Evolutionary conservation across 805 yeast genomes (phyloP).

Genomic region (Gaillardinia entomophila): DNA sequence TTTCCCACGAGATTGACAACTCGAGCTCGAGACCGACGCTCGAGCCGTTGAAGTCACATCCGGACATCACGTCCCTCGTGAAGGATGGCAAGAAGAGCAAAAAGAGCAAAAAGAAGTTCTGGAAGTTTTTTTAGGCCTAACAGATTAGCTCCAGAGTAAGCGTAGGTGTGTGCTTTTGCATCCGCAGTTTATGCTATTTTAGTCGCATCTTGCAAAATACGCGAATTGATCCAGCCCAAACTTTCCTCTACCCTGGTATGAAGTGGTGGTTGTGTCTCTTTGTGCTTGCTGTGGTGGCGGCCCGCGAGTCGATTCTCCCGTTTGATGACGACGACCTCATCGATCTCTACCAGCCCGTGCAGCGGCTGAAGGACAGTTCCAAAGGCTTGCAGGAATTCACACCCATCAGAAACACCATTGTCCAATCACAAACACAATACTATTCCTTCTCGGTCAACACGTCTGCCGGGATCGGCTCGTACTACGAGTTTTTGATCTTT

Average conservation of each 20-base stretch:
- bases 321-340: background rate
- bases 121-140: too few species aligned
- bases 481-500: conserved; percentile 43
- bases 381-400: conserved; percentile 30
- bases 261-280: too few species aligned
- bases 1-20: conserved; percentile 30
- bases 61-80: conserved; percentile 18
- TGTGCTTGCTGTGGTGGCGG: conserved; percentile 9
- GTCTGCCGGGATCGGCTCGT: conserved; percentile 38
- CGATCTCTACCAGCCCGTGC: conserved; percentile 1
- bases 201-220: too few species aligned
- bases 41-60: conserved; percentile 35
- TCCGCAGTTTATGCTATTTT: too few species aligned
- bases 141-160: too few species aligned
- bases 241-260: too few species aligned
- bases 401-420: conserved; percentile 30
- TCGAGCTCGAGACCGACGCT: conserved; percentile 16
- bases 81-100: conserved; percentile 12
- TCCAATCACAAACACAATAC: conserved; percentile 33
- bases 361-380: conserved; percentile 5
- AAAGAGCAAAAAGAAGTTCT: conserved; percentile 28
- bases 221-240: too few species aligned
- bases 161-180: too few species aligned
- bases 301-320: conserved; percentile 8
- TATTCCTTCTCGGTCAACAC: conserved; percentile 42